Evolutionary conservation across 2,329 filamentous ascomycete species (phyloP), one percentile per base, ranked within the genome.

Genomic region (Sporothrix inflata): DNA sequence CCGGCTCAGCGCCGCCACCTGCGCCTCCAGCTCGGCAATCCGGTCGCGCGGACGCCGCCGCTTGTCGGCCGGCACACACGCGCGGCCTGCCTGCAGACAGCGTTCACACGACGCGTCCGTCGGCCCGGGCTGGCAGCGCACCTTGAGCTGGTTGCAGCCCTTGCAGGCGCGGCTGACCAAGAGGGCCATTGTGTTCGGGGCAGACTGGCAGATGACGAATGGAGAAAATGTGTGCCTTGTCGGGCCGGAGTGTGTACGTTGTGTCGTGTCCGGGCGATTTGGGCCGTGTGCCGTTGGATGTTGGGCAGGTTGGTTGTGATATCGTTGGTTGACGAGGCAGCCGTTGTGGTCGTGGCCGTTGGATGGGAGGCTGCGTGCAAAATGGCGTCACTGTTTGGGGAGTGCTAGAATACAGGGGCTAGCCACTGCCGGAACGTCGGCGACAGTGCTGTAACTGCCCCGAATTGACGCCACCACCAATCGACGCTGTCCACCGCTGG

Each of bases 11-110:
- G 45, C 60, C 21, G 69, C 60, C 4, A 71, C 69, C 47, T 71
- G 69, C 9, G 69, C 69, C 16, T 71, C 69, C 16, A 71, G 47
- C 69, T 71, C 69, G 34, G 69, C 69, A 45, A 71, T 71, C 8
- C 69, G 69, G 60, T 71, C 69, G 21, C 69, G 69, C 24, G 69
- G 69, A 12, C 60, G 60, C n/a, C 60, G 70, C 16, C 70, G 70
- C 27, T 67, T 66, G 49, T 67, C 70, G 4, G 61, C 70, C 38
- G 47, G 61, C 38, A 71, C 49, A 24, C 70, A 71, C 24, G 21
- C 34, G 61, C 70, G 61, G 21, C 61, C 61, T 5, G 60, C 61
- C 6, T 66, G 34, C 16, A 71, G 24, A 67, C 61, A 67, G 12
- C 70, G 60, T 34, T 66, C 70, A 51, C 70, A 71, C 8, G 45